A percentile compares a stretch with the other conserved stretches of the same genome.
Conservation (phyloP, 108 stramenopile species). For the Epipyxis sp. region DNA sequence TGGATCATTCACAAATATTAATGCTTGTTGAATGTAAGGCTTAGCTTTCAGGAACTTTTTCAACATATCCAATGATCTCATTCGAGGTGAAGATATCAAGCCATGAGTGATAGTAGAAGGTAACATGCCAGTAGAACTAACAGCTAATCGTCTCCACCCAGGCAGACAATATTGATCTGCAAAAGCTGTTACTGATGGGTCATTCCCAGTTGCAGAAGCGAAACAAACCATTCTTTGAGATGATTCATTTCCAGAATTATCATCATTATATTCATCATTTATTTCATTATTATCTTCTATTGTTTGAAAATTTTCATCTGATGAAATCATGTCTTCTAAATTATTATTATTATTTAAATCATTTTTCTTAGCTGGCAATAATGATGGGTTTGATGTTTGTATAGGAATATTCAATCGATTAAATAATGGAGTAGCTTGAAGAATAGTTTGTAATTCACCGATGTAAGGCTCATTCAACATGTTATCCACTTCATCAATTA, state of each 20-base stretch:
- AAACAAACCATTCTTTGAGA: conserved; percentile 30
- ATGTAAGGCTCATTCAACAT: conserved; percentile 38
- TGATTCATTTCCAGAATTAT: conserved; percentile 1
- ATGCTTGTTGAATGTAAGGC: conserved; percentile 47
- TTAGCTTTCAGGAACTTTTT: conserved; percentile 42
- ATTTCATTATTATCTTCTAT: conserved; percentile 20
- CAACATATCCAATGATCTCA: conserved; percentile 48
- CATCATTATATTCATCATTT: background rate
- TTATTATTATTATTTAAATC: background rate
- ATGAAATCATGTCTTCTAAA: background rate
- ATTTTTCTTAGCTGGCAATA: background rate
- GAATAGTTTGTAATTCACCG: background rate
- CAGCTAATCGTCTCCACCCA: background rate
- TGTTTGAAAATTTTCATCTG: conserved; percentile 27
- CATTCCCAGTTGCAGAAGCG: conserved; percentile 40
- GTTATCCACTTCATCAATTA: conserved; percentile 48
- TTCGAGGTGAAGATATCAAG: conserved; percentile 12
- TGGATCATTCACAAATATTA: conserved; percentile 52
- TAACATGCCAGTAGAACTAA: background rate
- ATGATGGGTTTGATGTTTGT: conserved; percentile 21
- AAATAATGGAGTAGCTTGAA: background rate
- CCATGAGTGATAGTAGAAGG: background rate
- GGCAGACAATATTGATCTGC: background rate
- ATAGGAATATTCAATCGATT: background rate
- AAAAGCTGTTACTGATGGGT: background rate